Percentiles rank a stretch among this genome's conserved stretches.
These are phyloP conservation scores for Pyrus communis DNA, from an alignment of 306 rosid genomes.

Conservation along the genomic window DNA sequence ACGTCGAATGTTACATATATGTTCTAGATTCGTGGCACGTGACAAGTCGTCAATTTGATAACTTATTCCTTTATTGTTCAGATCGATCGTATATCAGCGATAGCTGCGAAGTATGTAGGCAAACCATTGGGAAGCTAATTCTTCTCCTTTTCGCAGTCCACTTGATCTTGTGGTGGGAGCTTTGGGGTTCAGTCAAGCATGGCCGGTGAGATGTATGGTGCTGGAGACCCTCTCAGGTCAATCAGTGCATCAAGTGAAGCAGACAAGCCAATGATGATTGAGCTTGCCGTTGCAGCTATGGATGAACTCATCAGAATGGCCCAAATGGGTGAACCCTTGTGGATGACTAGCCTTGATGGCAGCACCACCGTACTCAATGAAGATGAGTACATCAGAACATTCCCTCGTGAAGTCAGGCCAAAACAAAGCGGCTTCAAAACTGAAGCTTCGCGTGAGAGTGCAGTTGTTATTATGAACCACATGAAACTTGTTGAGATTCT, in stretches of 20 bases:
- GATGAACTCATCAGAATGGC: conserved; percentile 86
- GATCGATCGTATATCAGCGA: conserved; percentile 82
- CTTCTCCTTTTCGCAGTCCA: conserved; percentile 54
- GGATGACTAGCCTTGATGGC: conserved; percentile 74
- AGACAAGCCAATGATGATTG: conserved; percentile 77
- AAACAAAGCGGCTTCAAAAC: conserved; percentile 57
- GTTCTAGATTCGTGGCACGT: no score
- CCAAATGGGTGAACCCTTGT: conserved; percentile 80
- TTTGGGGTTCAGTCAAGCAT: conserved; percentile 43
- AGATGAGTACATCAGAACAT: conserved; percentile 67
- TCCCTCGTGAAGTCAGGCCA: conserved; percentile 64
- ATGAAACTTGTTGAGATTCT: conserved; percentile 84
- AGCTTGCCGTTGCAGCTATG: conserved; percentile 91
- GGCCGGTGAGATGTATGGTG: conserved; percentile 53
- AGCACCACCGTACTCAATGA: conserved; percentile 49
- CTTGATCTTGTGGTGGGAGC: conserved; percentile 55
- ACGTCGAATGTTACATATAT: neutral
- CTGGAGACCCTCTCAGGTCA: conserved; percentile 65
- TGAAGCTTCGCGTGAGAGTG: conserved; percentile 79
- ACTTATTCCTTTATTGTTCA: neutral
- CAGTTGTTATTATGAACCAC: conserved; percentile 81
- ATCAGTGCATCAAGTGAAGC: conserved; percentile 62
- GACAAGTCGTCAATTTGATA: neutral
- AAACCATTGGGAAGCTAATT: conserved; percentile 76
- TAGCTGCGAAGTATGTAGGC: conserved; percentile 88